A percentile compares a stretch with the other conserved stretches of the same genome.
Evolutionary conservation across 1,284 basidiomycete genomes (phyloP).

Genomic region (Pseudozyma sp.): DNA sequence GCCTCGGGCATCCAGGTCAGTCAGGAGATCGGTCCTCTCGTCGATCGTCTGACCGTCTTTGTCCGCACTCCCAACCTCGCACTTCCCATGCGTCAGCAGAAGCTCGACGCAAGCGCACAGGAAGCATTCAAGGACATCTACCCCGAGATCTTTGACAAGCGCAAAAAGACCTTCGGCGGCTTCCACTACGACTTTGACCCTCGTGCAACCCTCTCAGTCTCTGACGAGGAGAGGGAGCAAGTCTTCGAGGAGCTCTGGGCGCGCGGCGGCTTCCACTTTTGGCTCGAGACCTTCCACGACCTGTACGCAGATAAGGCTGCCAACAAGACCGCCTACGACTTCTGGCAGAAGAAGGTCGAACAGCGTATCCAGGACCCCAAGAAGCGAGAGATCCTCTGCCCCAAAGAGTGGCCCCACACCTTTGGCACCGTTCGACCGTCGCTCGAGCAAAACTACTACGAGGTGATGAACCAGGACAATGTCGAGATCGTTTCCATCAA

Average conservation of each 20-base stretch:
- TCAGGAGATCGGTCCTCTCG: slow-evolving; percentile 63
- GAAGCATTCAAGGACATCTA: slow-evolving; percentile 53
- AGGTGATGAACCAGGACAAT: slow-evolving; percentile 73
- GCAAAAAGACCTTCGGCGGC: slow-evolving; percentile 52
- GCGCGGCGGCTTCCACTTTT: slow-evolving; percentile 49
- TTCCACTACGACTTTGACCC: slow-evolving; percentile 57
- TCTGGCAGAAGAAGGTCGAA: slow-evolving; percentile 56
- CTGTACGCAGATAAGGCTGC: slow-evolving; percentile 45
- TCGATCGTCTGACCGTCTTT: slow-evolving; percentile 51
- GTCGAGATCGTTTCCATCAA: slow-evolving; percentile 72
- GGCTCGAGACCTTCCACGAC: slow-evolving; percentile 57
- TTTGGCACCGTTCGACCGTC: slow-evolving; percentile 58
- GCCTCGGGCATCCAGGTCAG: slow-evolving; percentile 73
- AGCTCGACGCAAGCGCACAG: slow-evolving; percentile 46
- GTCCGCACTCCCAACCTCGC: slow-evolving; percentile 58
- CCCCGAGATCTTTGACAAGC: slow-evolving; percentile 53
- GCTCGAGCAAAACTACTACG: slow-evolving; percentile 58
- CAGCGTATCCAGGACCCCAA: slow-evolving; percentile 50
- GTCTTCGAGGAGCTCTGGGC: slow-evolving; percentile 50
- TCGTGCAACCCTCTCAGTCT: slow-evolving; percentile 33
- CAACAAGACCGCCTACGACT: slow-evolving; percentile 53
- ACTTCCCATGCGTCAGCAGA: slow-evolving; percentile 51
- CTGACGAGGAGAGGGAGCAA: slow-evolving; percentile 45
- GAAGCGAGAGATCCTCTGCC: slow-evolving; percentile 55
- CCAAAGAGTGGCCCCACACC: slow-evolving; percentile 52